Evolutionary conservation across 495 filamentous ascomycete species (phyloP).

Genomic region (Rhypophila decipiens): DNA sequence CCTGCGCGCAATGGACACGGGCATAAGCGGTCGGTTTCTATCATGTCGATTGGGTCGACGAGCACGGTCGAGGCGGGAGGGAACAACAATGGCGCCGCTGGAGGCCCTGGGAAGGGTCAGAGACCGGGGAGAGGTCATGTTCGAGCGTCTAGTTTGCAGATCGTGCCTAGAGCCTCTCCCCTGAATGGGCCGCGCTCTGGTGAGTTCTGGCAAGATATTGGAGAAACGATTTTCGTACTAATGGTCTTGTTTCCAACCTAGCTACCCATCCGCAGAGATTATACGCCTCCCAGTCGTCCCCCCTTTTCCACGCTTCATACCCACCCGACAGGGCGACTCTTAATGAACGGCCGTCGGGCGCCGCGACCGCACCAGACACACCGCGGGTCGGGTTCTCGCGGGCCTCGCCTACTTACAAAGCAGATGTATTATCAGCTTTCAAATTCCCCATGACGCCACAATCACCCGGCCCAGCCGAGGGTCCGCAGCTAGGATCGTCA

Average conservation of each 20-base stretch:
- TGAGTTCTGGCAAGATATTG: too few relatives aligned
- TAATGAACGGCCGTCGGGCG: slow-evolving; percentile 28
- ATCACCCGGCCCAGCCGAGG: slow-evolving; percentile 13
- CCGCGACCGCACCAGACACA: slow-evolving; percentile 33
- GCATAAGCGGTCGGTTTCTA: neutral
- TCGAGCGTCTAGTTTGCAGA: slow-evolving; percentile 78
- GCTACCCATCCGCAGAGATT: slow-evolving; percentile 37
- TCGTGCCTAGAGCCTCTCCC: slow-evolving; percentile 50
- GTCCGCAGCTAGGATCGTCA: neutral
- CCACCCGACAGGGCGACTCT: slow-evolving; percentile 33
- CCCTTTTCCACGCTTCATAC: slow-evolving; percentile 43
- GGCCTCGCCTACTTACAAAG: slow-evolving; percentile 28
- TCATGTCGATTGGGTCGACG: neutral
- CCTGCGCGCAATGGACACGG: slow-evolving; percentile 1
- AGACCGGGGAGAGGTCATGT: slow-evolving; percentile 59
- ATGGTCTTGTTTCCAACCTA: too few relatives aligned
- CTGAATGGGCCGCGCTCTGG: slow-evolving; percentile 27
- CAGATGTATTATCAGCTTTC: slow-evolving; percentile 53
- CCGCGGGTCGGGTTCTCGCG: slow-evolving; percentile 22
- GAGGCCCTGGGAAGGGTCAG: slow-evolving; percentile 27
- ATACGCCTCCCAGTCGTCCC: slow-evolving; percentile 31
- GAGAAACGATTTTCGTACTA: too few relatives aligned
- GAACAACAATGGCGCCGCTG: slow-evolving; percentile 1
- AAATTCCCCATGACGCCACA: slow-evolving; percentile 57
- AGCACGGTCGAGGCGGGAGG: neutral